A percentile compares a stretch with the other conserved stretches of the same genome.
Conservation (phyloP, 2,329 filamentous ascomycete species). For the Claviceps sp. region DNA sequence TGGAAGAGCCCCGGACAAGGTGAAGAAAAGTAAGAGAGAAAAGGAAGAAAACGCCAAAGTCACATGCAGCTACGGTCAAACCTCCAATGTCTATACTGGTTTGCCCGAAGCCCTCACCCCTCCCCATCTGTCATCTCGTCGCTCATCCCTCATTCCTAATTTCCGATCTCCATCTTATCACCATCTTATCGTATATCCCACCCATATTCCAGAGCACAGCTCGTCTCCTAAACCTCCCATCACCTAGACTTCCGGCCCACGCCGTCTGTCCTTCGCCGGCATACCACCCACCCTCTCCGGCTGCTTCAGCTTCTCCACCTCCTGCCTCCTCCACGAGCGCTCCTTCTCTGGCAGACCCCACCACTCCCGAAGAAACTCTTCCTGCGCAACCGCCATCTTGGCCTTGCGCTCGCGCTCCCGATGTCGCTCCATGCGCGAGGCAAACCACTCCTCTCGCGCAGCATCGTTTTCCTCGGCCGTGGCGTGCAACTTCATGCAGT, state of each 20-base stretch:
- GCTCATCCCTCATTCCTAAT: no score
- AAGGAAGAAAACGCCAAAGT: no score
- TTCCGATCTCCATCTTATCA: no score
- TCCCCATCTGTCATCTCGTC: no score
- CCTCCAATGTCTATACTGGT: no score
- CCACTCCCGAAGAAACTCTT: slow-evolving; percentile 53
- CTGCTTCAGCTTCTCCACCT: slow-evolving; percentile 36
- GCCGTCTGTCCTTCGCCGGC: slow-evolving; percentile 22
- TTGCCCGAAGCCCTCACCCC: no score
- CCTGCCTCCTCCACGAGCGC: slow-evolving; percentile 32
- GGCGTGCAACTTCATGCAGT: slow-evolving; percentile 79
- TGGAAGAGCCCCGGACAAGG: no score
- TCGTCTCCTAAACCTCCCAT: no score
- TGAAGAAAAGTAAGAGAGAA: no score
- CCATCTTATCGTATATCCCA: no score
- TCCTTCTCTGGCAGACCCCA: slow-evolving; percentile 50
- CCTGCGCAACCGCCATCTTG: slow-evolving; percentile 45
- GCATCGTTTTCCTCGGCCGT: slow-evolving; percentile 76
- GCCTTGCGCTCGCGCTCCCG: slow-evolving; percentile 52
- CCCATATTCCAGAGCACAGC: no score
- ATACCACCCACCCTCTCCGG: slow-evolving; percentile 44
- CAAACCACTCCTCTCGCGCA: slow-evolving; percentile 90
- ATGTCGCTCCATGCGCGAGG: slow-evolving; percentile 56
- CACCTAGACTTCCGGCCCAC: neutral
- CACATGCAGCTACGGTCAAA: no score